Percentiles rank a stretch among this genome's conserved stretches.
phyloP scores from a whole-genome alignment of 805 yeast species.

The Metschnikowia anglica region DNA sequence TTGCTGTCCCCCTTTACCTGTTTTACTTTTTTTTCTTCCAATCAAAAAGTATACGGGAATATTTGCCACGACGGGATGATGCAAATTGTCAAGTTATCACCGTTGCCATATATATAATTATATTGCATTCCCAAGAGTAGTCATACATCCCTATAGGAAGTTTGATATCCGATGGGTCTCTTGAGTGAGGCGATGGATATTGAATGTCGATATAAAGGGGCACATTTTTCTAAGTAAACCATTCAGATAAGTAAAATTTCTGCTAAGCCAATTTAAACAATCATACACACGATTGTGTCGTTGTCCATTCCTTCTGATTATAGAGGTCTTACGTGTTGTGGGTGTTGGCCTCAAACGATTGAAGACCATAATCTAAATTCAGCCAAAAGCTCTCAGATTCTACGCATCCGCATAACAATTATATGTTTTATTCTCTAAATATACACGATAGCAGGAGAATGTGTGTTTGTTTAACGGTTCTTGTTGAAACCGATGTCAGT shows the following conservation, averaged over 20 bases:
- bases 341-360: no score
- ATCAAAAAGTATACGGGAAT: constrained; percentile 63
- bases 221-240: constrained; percentile 24
- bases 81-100: constrained; percentile 57
- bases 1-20: constrained; percentile 12
- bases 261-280: neutral
- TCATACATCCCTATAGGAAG: constrained; percentile 56
- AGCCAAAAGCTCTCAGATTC: no score
- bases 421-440: constrained; percentile 16
- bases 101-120: constrained; percentile 56
- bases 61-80: constrained; percentile 69
- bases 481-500: constrained; percentile 98
- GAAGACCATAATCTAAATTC: neutral
- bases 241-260: neutral
- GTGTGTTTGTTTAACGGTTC: constrained; percentile 70
- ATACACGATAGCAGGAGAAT: constrained; percentile 16
- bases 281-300: neutral
- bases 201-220: constrained; percentile 60
- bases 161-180: constrained; percentile 52
- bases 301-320: no score
- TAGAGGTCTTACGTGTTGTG: neutral
- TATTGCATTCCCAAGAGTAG: constrained; percentile 52
- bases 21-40: constrained; percentile 32
- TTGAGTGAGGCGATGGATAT: constrained; percentile 53
- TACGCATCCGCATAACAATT: no score